Percentiles rank a stretch among this genome's conserved stretches.
These are phyloP conservation scores for Exophiala oligosperma DNA, from an alignment of 2,329 filamentous ascomycete species.

Conservation along the genomic window DNA sequence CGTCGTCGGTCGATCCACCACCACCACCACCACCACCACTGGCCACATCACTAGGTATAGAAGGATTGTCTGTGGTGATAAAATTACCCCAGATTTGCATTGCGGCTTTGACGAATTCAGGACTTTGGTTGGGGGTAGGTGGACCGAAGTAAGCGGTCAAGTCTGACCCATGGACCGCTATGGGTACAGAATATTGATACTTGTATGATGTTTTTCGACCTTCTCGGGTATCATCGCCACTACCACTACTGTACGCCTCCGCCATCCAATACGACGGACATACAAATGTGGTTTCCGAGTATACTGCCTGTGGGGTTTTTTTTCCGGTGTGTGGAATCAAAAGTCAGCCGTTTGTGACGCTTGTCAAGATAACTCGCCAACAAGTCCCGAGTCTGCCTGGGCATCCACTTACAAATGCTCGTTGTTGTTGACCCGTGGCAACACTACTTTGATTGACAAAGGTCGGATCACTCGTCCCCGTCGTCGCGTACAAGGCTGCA, in stretches of 20 bases:
- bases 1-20: no score
- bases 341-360: no score
- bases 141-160: conserved; percentile 28
- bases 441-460: conserved; percentile 52
- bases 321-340: not conserved
- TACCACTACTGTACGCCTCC: conserved; percentile 40
- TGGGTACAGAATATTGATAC: conserved; percentile 55
- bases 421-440: conserved; percentile 57
- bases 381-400: not conserved
- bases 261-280: conserved; percentile 58
- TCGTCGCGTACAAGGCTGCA: conserved; percentile 39
- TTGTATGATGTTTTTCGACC: conserved; percentile 42
- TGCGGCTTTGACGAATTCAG: conserved; percentile 40
- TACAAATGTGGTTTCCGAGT: conserved; percentile 55
- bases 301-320: conserved; percentile 42
- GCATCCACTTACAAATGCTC: conserved; percentile 32
- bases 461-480: conserved; percentile 42
- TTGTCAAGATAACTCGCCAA: not conserved
- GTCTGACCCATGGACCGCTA: conserved; percentile 54
- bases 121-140: conserved; percentile 24
- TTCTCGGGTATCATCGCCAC: no score
- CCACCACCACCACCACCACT: conserved; percentile 10
- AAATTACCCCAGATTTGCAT: conserved; percentile 50
- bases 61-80: conserved; percentile 42
- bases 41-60: conserved; percentile 36